These are phyloP conservation scores for Syzygium aqueum DNA, from an alignment of 345 rosid species.

Conservation along the genomic window DNA sequence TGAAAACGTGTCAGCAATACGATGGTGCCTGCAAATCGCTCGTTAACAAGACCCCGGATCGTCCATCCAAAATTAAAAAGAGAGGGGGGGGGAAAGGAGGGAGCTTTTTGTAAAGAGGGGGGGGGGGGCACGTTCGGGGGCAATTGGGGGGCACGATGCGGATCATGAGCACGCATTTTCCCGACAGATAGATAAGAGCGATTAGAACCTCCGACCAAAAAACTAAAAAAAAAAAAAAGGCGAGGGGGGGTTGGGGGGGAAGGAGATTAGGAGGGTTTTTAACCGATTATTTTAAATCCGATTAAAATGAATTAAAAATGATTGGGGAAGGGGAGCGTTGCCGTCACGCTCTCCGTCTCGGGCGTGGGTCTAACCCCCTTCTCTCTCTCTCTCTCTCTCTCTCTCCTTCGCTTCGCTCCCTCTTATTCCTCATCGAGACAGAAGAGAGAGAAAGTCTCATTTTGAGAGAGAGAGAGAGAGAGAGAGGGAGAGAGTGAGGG, in stretches of 20 bases:
- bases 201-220: not conserved
- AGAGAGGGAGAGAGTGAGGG: not conserved
- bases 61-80: not conserved
- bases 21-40: fast-evolving
- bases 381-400: not conserved
- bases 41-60: not conserved
- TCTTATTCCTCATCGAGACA: not conserved
- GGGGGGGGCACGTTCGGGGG: too few relatives aligned
- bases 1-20: not conserved
- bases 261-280: not conserved
- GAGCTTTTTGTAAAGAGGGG: too few relatives aligned
- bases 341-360: not conserved
- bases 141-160: not conserved
- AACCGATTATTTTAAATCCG: not conserved
- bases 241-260: too few relatives aligned
- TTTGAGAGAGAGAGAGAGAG: not conserved
- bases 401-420: not conserved
- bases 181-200: slow-evolving; percentile 2
- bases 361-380: not conserved
- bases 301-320: not conserved
- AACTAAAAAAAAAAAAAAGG: too few relatives aligned
- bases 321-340: slow-evolving; percentile 3
- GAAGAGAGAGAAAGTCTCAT: not conserved
- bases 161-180: not conserved
- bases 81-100: fast-evolving